Evolutionary conservation across 495 filamentous ascomycete species (phyloP), one percentile per base, ranked within the genome.

Genomic region (Melanomma pulvis-pyrius): DNA sequence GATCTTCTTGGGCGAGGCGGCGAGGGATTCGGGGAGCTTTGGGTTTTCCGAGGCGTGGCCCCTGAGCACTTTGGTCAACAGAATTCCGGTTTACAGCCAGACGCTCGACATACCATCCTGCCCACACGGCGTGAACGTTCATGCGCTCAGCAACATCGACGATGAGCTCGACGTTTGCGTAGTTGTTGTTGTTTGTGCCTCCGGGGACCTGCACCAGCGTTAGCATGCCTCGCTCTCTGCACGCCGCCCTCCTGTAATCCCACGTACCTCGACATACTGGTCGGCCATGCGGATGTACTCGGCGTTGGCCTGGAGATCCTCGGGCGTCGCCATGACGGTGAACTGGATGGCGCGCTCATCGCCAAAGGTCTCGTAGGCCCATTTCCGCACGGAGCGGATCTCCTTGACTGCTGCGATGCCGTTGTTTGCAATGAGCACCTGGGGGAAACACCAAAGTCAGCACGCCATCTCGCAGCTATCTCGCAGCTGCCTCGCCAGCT

Each of bases 101-200:
- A 34, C 11, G 26, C 3, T 11, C 15, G 19, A 55, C 88, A 80
- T 75, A 96, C 92, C 94, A 99, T 85, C 94, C 94, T 69, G 94
- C 94, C 94, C 94, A 99, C 17, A 99, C 94, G 62, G 94, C 94
- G 71, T 99, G 94, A 48, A 98, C 94, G 65, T 90, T 86, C 92
- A 97, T 97, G 34, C 94, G 91, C 82, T 99, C 94, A n/a, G 94
- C 94, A 75, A 99, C 86, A 82, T 99, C 94, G 62, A 99, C 94
- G 77, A 99, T 98, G 71, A 99, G 82, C 81, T 99, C 94, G 50
- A 99, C 94, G 79, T 99, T 99, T 76, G 94, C 94, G 77, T 99
- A 99, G 80, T 99, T 99, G 87, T 99, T 97, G 83, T 99, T 99
- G 81, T 99, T 99, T 49, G 96, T 99, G 73, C 94, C 94, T 71